Base-by-base conservation (phyloP, 2,329 filamentous ascomycete genomes). In the Cadophora gregata region DNA sequence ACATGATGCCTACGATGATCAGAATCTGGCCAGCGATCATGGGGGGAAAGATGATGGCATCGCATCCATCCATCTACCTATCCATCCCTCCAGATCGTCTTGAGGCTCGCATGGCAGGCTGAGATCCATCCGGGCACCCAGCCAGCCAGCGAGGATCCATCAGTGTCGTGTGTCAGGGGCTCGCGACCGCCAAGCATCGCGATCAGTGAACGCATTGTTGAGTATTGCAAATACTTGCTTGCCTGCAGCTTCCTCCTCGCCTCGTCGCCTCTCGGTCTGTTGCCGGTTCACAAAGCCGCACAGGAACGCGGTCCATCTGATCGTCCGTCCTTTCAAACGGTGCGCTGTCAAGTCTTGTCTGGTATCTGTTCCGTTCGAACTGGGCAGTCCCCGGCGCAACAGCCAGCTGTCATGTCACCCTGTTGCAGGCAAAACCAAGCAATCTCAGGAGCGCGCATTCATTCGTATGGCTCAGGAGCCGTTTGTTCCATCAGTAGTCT, bases 1-100 rank as follows among this genome's bases (percentile, higher is more conserved):
- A 48, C 10, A 62, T 64, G 58, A 67, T 69, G 65, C 59, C 62
- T 45, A 69, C 67, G 63, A 63, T 62, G 66, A 70, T 72, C 53
- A n/a, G 50, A 53, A 53, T 29, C 50, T 31, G 27, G 31, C 2
- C 70, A 68, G 63, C 62, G 65, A 67, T 71, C 66, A 59, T 53
- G 66, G 53, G 53, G 31, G 27, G n/a, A n/a, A 55, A 29, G 29
- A 36, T 56, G 53, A 56, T 56, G 53, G 53, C 53, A 56, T 36
- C 10, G 27, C 31, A 31, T 16, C 36, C 36, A 14, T 42, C 36
- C 36, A 16, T 42, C 36, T 12, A 47, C 10, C 42, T n/a, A n/a
- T 9, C 50, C 19, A 31, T 24, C 53, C 9, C 29, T 24, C 53
- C 53, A 36, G 53, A 38, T 56, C 53, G 29, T 21, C 53, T 36